Evolutionary conservation across 2,329 filamentous ascomycete species (phyloP).

Genomic region (Fusarium nanum): DNA sequence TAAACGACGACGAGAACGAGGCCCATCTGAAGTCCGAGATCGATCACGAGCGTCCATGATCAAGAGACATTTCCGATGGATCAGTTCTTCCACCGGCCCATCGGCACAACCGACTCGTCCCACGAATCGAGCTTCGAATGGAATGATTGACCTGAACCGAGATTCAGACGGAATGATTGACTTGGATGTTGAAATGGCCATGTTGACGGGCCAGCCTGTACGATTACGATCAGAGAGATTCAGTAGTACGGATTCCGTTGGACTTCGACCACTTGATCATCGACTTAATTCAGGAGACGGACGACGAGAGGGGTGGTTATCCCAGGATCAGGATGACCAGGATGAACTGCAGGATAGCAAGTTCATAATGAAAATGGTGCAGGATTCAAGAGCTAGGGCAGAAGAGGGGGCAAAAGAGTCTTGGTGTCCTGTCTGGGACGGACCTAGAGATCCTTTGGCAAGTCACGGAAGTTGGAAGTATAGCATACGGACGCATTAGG

Average conservation of each 20-base stretch:
- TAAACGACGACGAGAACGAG: conserved; percentile 13
- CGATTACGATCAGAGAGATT: not conserved
- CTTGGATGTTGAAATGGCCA: conserved; percentile 39
- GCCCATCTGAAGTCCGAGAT: conserved; percentile 1
- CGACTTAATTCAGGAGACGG: conserved; percentile 33
- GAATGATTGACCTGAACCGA: conserved; percentile 31
- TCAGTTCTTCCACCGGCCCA: conserved; percentile 24
- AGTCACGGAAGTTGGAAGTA: conserved; percentile 32
- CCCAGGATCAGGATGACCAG: not conserved
- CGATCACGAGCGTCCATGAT: not conserved
- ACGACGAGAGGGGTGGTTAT: conserved; percentile 34
- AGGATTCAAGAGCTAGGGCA: conserved; percentile 27
- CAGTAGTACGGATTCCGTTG: conserved; percentile 6
- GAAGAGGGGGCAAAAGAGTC: conserved; percentile 35
- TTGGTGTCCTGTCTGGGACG: conserved; percentile 43
- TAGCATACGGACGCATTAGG: conserved; percentile 22
- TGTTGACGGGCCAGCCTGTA: conserved; percentile 37
- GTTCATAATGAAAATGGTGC: conserved; percentile 41
- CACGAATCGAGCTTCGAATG: not conserved
- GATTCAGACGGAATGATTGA: conserved; percentile 23
- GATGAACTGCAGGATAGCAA: conserved; percentile 14
- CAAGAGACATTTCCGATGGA: conserved; percentile 31
- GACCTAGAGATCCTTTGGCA: conserved; percentile 32
- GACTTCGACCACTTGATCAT: conserved; percentile 19
- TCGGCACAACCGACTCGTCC: conserved; percentile 4